Conservation (phyloP, 805 yeast genomes). For the Saturnispora gosingensis region DNA sequence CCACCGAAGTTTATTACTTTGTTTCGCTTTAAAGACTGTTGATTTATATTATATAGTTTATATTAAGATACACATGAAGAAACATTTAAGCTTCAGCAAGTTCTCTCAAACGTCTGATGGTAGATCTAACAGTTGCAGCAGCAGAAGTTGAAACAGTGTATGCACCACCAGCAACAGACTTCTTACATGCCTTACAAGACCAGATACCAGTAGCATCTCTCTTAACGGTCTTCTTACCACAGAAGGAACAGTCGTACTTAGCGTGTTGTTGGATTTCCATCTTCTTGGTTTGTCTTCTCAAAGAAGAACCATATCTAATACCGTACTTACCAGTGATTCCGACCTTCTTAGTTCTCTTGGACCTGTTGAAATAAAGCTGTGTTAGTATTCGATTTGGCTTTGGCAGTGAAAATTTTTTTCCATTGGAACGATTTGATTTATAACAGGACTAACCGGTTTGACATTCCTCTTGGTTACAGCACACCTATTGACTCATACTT, state of each 20-base stretch:
- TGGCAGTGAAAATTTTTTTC: background rate
- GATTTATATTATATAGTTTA: background rate
- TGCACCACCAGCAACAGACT: constrained; percentile 99
- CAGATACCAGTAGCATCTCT: constrained; percentile 99
- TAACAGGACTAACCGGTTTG: background rate
- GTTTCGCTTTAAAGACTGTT: background rate
- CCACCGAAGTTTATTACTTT: background rate
- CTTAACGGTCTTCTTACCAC: constrained; percentile 98
- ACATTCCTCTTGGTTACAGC: no score
- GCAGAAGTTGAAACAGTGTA: constrained; percentile 99
- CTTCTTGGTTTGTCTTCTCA: constrained; percentile 99
- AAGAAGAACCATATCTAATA: constrained; percentile 99
- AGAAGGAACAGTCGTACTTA: constrained; percentile 98
- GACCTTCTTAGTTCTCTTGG: constrained; percentile 99
- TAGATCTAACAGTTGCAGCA: constrained; percentile 99
- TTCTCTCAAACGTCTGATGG: constrained; percentile 99
- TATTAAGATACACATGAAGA: constrained; percentile 6
- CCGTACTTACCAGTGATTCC: constrained; percentile 99
- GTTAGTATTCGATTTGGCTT: constrained; percentile 4
- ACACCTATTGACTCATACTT: no score
- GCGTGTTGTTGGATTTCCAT: constrained; percentile 98
- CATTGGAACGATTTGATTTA: background rate
- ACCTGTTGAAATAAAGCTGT: constrained; percentile 42
- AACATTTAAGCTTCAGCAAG: constrained; percentile 91
- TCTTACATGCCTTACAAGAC: constrained; percentile 89